A percentile compares a stretch with the other conserved stretches of the same genome.
Conservation (phyloP, 2,329 filamentous ascomycete genomes). For the Diaporthe vexans region DNA sequence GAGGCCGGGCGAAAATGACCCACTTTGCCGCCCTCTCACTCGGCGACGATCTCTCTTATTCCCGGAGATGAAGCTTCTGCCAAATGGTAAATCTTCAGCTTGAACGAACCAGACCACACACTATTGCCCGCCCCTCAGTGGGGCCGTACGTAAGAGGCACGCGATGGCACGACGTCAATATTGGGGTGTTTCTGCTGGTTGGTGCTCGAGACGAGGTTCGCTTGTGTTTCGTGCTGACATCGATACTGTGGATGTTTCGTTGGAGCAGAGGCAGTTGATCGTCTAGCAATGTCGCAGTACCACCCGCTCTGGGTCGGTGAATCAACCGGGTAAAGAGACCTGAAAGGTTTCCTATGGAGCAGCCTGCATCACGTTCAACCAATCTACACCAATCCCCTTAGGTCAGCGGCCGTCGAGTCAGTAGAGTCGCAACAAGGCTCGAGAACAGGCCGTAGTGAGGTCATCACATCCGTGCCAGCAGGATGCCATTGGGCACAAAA, state of each 20-base stretch:
- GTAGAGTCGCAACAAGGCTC: slow-evolving; percentile 11
- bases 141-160: slow-evolving; percentile 17
- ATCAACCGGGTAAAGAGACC: neutral
- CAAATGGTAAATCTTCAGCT: slow-evolving; percentile 1
- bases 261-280: neutral
- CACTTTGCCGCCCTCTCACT: neutral
- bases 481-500: slow-evolving; percentile 1
- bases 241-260: neutral
- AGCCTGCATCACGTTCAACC: neutral
- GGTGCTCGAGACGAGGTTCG: neutral
- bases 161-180: neutral
- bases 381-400: neutral
- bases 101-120: neutral
- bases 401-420: slow-evolving; percentile 16
- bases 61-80: slow-evolving; percentile 28
- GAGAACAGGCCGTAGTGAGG: slow-evolving; percentile 19
- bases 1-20: slow-evolving; percentile 10
- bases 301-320: slow-evolving; percentile 1
- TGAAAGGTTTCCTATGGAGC: neutral
- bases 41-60: slow-evolving; percentile 17
- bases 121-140: slow-evolving; percentile 10
- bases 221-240: slow-evolving; percentile 3
- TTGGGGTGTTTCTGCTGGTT: neutral
- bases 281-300: neutral
- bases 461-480: neutral